A percentile compares a stretch with the other conserved stretches of the same genome.
Evolutionary conservation across 78 protist genomes (phyloP).

Genomic region (Bodo saltans): DNA sequence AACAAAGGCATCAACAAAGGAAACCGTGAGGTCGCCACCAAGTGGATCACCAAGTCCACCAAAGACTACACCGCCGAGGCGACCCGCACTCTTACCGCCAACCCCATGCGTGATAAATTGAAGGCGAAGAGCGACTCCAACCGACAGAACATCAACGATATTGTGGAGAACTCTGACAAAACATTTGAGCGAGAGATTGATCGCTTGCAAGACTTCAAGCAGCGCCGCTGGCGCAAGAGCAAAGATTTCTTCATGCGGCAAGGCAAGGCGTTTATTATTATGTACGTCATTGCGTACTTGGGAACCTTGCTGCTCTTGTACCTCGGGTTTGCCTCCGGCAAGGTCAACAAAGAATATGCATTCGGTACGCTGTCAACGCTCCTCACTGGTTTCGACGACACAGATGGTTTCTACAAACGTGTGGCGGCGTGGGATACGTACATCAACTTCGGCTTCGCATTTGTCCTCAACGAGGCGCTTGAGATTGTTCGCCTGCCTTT

Average conservation of each 20-base stretch:
- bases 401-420: background rate
- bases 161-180: background rate
- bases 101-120: background rate
- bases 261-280: background rate
- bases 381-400: background rate
- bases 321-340: background rate
- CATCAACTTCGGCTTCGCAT: background rate
- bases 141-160: background rate
- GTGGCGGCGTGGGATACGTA: background rate
- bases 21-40: background rate
- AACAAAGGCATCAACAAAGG: background rate
- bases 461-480: background rate
- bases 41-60: background rate
- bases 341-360: background rate
- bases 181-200: background rate
- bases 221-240: background rate
- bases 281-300: background rate
- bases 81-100: background rate
- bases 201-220: background rate
- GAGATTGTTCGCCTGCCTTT: background rate
- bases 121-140: background rate
- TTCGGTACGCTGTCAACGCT: background rate
- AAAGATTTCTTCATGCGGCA: background rate
- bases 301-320: background rate
- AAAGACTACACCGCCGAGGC: background rate